phyloP scores from a whole-genome alignment of 148 eudicot species.

The Fallopia convolvulus region DNA sequence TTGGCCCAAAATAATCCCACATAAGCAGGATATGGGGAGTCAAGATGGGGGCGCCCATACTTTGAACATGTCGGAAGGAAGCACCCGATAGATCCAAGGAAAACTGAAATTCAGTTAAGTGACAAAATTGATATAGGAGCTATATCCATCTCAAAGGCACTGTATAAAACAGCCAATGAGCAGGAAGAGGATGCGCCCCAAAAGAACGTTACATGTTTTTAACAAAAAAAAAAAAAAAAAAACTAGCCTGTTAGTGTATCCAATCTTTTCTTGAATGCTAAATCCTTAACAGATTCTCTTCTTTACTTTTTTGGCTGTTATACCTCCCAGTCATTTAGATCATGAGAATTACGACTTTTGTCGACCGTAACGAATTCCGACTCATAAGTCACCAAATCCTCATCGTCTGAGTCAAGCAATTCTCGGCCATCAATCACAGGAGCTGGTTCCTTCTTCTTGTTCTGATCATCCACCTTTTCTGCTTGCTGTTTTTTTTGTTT shows the following conservation, averaged over 20 bases:
- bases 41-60: too few species aligned
- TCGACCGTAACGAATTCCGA: slow-evolving; percentile 22
- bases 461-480: neutral
- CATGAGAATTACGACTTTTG: slow-evolving; percentile 19
- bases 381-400: slow-evolving; percentile 18
- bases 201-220: too few species aligned
- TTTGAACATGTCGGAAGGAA: too few species aligned
- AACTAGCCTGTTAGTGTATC: neutral
- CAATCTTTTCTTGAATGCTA: neutral
- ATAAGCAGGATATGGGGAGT: too few species aligned
- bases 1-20: too few species aligned
- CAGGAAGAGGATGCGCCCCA: too few species aligned
- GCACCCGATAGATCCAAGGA: too few species aligned
- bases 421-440: slow-evolving; percentile 12
- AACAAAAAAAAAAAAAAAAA: too few species aligned
- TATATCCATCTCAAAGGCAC: too few species aligned
- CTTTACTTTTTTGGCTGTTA: neutral
- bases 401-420: slow-evolving; percentile 21
- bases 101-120: too few species aligned
- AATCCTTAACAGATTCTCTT: neutral
- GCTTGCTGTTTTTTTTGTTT: neutral
- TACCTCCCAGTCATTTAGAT: slow-evolving; percentile 35
- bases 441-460: neutral
- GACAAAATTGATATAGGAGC: too few species aligned
- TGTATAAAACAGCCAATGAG: too few species aligned